Percentiles rank a stretch among this genome's conserved stretches.
Evolutionary conservation across 2,329 filamentous ascomycete species (phyloP).

Genomic region (Xylariaceae sp.): DNA sequence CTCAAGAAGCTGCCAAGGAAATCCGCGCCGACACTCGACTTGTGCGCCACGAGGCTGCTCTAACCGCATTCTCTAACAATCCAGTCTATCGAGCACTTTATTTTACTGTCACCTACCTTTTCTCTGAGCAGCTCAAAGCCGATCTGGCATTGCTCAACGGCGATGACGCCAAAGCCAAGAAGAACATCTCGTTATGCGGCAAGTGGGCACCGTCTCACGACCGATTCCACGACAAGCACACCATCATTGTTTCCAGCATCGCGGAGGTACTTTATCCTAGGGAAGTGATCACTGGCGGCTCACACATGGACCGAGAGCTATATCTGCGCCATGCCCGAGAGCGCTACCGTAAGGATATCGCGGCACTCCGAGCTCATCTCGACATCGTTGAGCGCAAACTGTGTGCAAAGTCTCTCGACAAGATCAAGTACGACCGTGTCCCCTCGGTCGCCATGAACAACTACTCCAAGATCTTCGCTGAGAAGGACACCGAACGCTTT

Average conservation of each 20-base stretch:
- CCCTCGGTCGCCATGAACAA: slow-evolving; percentile 55
- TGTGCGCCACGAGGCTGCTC: slow-evolving; percentile 38
- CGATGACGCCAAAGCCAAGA: slow-evolving; percentile 36
- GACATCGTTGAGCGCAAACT: slow-evolving; percentile 52
- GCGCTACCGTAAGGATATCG: slow-evolving; percentile 47
- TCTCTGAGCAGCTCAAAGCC: slow-evolving; percentile 49
- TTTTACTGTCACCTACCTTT: slow-evolving; percentile 50
- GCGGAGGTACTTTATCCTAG: slow-evolving; percentile 50
- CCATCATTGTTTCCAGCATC: slow-evolving; percentile 53
- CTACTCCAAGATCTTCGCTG: slow-evolving; percentile 45
- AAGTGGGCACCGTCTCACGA: slow-evolving; percentile 58
- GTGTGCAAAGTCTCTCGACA: slow-evolving; percentile 39
- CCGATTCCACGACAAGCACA: slow-evolving; percentile 55
- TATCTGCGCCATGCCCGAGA: slow-evolving; percentile 54
- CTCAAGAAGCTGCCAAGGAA: slow-evolving; percentile 14
- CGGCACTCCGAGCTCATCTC: slow-evolving; percentile 50
- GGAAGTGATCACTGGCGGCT: slow-evolving; percentile 30
- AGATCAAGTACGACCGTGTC: slow-evolving; percentile 55
- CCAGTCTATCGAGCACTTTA: slow-evolving; percentile 49
- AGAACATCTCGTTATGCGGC: slow-evolving; percentile 50
- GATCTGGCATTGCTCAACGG: slow-evolving; percentile 43
- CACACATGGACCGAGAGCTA: slow-evolving; percentile 36
- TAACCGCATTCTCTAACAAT: slow-evolving; percentile 40
- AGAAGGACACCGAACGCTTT: slow-evolving; percentile 49
- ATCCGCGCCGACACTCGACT: slow-evolving; percentile 30